phyloP scores from a whole-genome alignment of 83 land plant species.

The Picea engelmannii region DNA sequence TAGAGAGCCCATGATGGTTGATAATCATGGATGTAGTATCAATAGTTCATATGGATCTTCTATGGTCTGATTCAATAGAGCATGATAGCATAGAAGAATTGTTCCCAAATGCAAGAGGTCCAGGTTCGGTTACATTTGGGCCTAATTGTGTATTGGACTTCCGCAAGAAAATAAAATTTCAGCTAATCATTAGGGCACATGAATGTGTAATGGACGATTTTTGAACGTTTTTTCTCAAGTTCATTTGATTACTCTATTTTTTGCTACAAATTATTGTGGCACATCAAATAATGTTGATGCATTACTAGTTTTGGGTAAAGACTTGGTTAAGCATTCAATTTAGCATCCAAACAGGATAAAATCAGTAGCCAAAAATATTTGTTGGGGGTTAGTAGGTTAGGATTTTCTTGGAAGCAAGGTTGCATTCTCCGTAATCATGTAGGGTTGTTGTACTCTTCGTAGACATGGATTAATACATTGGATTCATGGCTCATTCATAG shows the following conservation, averaged over 20 bases:
- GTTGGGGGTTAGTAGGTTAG: too few relatives aligned
- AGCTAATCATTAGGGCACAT: constrained; percentile 86
- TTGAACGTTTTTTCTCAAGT: constrained; percentile 96
- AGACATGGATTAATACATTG: too few relatives aligned
- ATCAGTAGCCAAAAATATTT: too few relatives aligned
- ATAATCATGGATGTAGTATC: constrained; percentile 96
- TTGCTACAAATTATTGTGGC: constrained; percentile 92
- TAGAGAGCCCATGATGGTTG: constrained; percentile 79
- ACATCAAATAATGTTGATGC: constrained; percentile 94
- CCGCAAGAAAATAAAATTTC: constrained; percentile 83
- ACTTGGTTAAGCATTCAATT: constrained; percentile 27
- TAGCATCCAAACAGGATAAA: too few relatives aligned
- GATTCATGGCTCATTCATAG: too few relatives aligned
- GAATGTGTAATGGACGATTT: constrained; percentile 97
- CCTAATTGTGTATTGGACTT: constrained; percentile 91
- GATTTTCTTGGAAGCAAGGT: too few relatives aligned
- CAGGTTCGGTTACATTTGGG: constrained; percentile 81
- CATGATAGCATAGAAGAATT: constrained; percentile 74
- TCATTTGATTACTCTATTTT: constrained; percentile 84
- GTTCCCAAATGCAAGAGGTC: constrained; percentile 79
- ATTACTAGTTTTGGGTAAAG: too few relatives aligned
- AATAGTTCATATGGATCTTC: constrained; percentile 82
- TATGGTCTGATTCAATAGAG: constrained; percentile 94
- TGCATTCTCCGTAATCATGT: too few relatives aligned
- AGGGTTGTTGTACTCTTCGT: too few relatives aligned